These are phyloP conservation scores for Trichoderma reesei DNA, from an alignment of 495 filamentous ascomycete species.

Conservation along the genomic window DNA sequence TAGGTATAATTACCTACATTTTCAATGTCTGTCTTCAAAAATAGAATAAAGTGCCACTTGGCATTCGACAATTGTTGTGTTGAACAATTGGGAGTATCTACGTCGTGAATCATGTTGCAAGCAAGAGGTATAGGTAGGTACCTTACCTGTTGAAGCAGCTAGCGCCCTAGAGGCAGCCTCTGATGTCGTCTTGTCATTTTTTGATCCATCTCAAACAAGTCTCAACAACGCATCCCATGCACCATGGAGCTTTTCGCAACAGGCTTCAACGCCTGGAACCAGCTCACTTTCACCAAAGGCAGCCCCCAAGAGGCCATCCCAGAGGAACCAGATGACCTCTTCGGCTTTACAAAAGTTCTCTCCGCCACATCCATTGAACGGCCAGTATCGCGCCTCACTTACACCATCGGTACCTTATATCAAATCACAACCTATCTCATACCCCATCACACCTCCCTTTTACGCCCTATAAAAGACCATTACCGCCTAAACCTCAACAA, in stretches of 20 bases:
- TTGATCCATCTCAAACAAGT: not conserved
- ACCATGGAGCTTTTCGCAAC: slow-evolving; percentile 38
- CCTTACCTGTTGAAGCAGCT: too few relatives aligned
- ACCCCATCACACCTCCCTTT: not conserved
- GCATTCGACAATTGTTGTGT: too few relatives aligned
- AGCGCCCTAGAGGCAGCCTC: too few relatives aligned
- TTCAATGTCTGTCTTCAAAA: too few relatives aligned
- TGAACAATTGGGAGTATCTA: too few relatives aligned
- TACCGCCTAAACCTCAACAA: too few relatives aligned
- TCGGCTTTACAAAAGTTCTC: slow-evolving; percentile 28
- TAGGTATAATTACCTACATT: too few relatives aligned
- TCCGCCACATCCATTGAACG: slow-evolving; percentile 22
- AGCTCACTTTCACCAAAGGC: slow-evolving; percentile 26
- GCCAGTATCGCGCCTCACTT: slow-evolving; percentile 23
- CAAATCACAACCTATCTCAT: not conserved
- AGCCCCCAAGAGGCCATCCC: not conserved
- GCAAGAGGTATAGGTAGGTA: too few relatives aligned
- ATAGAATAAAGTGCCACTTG: too few relatives aligned
- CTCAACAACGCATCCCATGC: not conserved
- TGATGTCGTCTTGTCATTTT: not conserved
- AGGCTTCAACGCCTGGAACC: slow-evolving; percentile 44
- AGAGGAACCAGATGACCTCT: slow-evolving; percentile 30
- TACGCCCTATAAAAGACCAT: not conserved
- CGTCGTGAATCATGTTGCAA: too few relatives aligned
- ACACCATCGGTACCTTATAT: slow-evolving; percentile 28